Conservation (phyloP, 148 eudicot genomes). For the Suaeda aralocaspica region DNA sequence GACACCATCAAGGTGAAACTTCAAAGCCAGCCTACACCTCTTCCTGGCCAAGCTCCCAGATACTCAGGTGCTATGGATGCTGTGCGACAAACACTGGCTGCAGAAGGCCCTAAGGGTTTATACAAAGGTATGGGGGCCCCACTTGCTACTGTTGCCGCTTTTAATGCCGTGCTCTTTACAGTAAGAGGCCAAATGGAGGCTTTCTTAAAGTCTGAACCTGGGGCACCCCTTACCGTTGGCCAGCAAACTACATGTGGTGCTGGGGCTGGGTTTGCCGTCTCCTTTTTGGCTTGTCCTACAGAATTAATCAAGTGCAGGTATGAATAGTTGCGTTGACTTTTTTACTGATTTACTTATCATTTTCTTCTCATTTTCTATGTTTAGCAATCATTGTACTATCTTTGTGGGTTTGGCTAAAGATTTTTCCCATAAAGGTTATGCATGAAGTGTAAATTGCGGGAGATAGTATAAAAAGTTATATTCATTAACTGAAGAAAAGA, state of each 20-base stretch:
- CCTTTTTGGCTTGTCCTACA: conserved; percentile 86
- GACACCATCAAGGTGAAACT: conserved; percentile 98
- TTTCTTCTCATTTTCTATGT: neutral
- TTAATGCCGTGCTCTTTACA: conserved; percentile 80
- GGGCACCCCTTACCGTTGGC: conserved; percentile 57
- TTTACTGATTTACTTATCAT: conserved; percentile 5
- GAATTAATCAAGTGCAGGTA: conserved; percentile 96
- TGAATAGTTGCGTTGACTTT: conserved; percentile 1
- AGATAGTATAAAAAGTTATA: neutral
- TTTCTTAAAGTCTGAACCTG: conserved; percentile 60
- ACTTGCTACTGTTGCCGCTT: conserved; percentile 93
- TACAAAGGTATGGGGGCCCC: conserved; percentile 99
- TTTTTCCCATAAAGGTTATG: neutral
- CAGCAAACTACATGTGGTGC: conserved; percentile 83
- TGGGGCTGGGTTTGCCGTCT: conserved; percentile 90
- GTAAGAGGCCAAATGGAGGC: conserved; percentile 91
- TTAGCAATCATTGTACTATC: neutral
- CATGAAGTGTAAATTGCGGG: no score
- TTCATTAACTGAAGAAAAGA: neutral
- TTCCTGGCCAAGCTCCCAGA: conserved; percentile 81
- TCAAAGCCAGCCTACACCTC: conserved; percentile 89
- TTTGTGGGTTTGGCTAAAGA: neutral
- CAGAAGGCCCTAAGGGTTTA: conserved; percentile 82
- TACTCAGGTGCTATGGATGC: conserved; percentile 86
- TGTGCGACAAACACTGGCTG: conserved; percentile 75